Percentiles rank a stretch among this genome's conserved stretches.
Conservation (phyloP, 306 rosid genomes). For the Dryas alaskensis region DNA sequence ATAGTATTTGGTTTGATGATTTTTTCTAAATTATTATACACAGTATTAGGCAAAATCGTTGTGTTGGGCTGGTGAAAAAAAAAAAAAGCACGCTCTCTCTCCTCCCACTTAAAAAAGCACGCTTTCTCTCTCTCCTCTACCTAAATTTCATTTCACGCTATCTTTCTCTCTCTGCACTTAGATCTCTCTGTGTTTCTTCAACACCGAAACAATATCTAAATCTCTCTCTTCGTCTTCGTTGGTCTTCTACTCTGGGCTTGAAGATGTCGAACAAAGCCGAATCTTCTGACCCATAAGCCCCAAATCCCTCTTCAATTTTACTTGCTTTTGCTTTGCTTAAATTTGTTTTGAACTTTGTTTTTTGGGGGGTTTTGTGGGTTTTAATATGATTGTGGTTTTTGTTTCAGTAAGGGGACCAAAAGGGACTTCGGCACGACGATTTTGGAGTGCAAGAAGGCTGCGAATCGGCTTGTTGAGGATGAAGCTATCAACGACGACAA, state of each 20-base stretch:
- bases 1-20: too few relatives aligned
- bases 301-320: slow-evolving; percentile 11
- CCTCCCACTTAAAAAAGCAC: too few relatives aligned
- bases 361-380: not conserved
- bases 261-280: slow-evolving; percentile 67
- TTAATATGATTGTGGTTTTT: not conserved
- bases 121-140: too few relatives aligned
- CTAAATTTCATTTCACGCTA: too few relatives aligned
- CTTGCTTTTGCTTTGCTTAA: not conserved
- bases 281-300: slow-evolving; percentile 76
- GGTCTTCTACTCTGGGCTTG: slow-evolving; percentile 5
- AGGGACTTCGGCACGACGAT: slow-evolving; percentile 82
- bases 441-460: slow-evolving; percentile 87
- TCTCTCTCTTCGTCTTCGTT: slow-evolving; percentile 6
- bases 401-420: too few relatives aligned
- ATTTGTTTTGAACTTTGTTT: not conserved
- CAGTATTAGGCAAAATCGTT: too few relatives aligned
- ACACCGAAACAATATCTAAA: slow-evolving; percentile 16
- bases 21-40: too few relatives aligned
- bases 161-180: too few relatives aligned
- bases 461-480: slow-evolving; percentile 81
- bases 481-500: slow-evolving; percentile 93
- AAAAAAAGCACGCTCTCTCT: too few relatives aligned
- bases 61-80: too few relatives aligned
- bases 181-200: not conserved